Evolutionary conservation across 768 basidiomycete genomes (phyloP), one percentile per base, ranked within the genome.

Genomic region (Collybiopsis luxurians): DNA sequence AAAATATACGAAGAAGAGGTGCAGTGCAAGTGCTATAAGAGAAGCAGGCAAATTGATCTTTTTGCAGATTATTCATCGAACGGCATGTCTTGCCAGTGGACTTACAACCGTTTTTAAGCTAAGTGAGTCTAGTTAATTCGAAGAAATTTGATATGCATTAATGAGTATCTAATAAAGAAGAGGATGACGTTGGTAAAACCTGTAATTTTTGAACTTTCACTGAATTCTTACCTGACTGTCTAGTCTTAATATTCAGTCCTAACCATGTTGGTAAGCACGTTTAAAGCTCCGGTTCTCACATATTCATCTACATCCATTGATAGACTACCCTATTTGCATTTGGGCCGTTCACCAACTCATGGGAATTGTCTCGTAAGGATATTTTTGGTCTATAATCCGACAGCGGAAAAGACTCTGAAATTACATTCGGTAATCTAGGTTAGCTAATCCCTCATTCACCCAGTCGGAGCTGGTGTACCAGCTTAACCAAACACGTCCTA

Each of bases 211-310:
- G 17, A 9, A 17, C 9, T 38, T 38, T 38, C 9, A 38, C 7
- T 9, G 7, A 38, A 24, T 28, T 54, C 4, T 19, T 21, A 21
- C 36, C 36, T 9, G 17, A 38, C 36, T n/a, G n/a, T 34, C 40
- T 45, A 86, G 86, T 86, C 42, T 83, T 85, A 63, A 62, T 89
- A 36, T 82, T 82, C 67, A 82, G 85, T 60, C 81, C 84, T 12
- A 89, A 89, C 61, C 76, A 85, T 64, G 71, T 82, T 26, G 85
- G 86, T 86, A 53, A 60, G 71, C n/a, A 4, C 19, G n/a, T n/a
- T 21, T 42, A 42, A 23, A 40, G 46, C 47, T 28, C 40, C 51
- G 43, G 24, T 49, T 27, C 21, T n/a, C 36, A 21, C 19, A 27
- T 9, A 42, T 9, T 6, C 6, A 4, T 5, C 40, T 17, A n/a